Percentiles rank a stretch among this genome's conserved stretches.
These are phyloP conservation scores for Populus hybrid DNA, from an alignment of 441 rosid species.

Conservation along the genomic window DNA sequence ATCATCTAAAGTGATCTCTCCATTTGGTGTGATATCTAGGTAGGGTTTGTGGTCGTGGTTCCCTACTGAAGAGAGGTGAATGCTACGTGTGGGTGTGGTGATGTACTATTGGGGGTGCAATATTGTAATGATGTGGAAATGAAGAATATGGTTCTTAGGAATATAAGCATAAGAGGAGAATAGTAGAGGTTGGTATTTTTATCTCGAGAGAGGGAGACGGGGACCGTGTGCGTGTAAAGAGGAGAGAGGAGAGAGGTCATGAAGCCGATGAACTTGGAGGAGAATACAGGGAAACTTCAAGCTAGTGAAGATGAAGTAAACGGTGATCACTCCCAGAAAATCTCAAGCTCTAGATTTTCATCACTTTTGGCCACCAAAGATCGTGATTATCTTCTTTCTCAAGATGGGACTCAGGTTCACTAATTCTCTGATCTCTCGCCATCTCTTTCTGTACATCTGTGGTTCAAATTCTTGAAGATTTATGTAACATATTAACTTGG, in stretches of 20 bases:
- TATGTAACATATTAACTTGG: not conserved
- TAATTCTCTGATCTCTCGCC: not conserved
- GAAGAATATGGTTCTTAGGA: conserved; percentile 14
- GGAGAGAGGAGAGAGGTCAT: conserved; percentile 9
- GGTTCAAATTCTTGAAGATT: not conserved
- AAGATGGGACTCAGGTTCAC: conserved; percentile 36
- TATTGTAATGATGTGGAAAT: conserved; percentile 13
- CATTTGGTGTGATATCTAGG: not conserved
- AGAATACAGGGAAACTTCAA: not conserved
- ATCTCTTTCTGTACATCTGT: not conserved
- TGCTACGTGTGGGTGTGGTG: conserved; percentile 31
- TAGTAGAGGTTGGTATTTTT: not conserved
- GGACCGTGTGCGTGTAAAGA: not conserved
- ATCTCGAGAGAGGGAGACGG: not conserved
- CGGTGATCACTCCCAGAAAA: conserved; percentile 14
- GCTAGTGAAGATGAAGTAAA: conserved; percentile 1
- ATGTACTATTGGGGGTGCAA: not conserved
- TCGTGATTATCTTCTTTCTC: conserved; percentile 53
- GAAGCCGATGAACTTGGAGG: conserved; percentile 23
- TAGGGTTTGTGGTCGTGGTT: not conserved
- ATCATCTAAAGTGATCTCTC: not conserved
- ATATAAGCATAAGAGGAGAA: conserved; percentile 10
- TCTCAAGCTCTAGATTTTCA: conserved; percentile 24
- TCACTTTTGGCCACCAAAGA: conserved; percentile 44
- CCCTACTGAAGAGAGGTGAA: not conserved